Base-by-base conservation (phyloP, 2,329 filamentous ascomycete genomes). In the Nemania diffusa region DNA sequence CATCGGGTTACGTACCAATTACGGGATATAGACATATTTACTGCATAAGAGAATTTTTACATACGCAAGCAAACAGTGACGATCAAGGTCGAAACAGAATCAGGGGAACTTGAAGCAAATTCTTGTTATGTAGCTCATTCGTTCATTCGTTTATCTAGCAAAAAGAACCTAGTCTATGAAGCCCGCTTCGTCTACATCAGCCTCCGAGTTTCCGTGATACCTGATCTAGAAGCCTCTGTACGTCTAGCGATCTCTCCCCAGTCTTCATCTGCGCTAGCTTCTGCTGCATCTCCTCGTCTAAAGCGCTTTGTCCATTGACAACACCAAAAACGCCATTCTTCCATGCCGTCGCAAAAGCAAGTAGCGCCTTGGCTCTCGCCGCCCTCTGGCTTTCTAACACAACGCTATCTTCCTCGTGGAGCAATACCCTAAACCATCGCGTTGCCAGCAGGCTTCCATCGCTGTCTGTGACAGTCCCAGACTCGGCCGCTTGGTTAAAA, bases 311-410 rank as follows among this genome's bases (percentile, higher is more conserved):
- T 6, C 69, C 69, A 2, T 40, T 57, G 5, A 58, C 40, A 17
- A 69, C 44, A 3, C 79, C 84, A 74, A 87, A 82, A 0, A 81
- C 76, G 0, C 83, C 83, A 52, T 78, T 78, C 42, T 79, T 79
- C 66, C 79, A 81, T 1, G 84, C 81, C 66, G 78, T 79, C 5
- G 82, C 74, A 11, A 83, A 79, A 0, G 81, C 79, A 1, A 77
- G 77, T 0, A 84, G 74, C 0, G 86, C 84, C 71, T 83, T 82
- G 1, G 82, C 82, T 42, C 86, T 79, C 66, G 77, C 78, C 24
- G 81, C 71, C 17, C 87, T 81, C 76, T 88, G 86, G 3, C 81
- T 75, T 72, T 89, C 87, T 0, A 84, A 83, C 0, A 86, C 84
- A 0, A 80, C 78, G 32, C 85, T 84, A 0, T 80, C 77, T 48